These are phyloP conservation scores for Solanum chmielewskii DNA, from an alignment of 257 asterid genomes.

Conservation along the genomic window DNA sequence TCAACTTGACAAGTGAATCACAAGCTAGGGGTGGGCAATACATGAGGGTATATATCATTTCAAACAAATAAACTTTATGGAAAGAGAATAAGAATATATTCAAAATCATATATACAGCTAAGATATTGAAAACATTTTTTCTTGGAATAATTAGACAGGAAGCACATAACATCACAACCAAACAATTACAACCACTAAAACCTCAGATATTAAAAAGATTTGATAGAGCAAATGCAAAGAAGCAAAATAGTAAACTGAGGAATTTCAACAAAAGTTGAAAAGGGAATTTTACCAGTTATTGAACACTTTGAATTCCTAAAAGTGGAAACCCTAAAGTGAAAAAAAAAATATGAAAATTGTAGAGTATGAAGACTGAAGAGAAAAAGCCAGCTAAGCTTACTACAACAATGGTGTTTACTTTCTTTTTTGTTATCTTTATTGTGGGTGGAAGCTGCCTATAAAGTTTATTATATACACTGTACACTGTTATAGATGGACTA, in stretches of 20 bases:
- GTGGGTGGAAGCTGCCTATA: conserved; percentile 25
- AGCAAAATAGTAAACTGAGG: not conserved
- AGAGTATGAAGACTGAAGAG: not conserved
- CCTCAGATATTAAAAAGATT: conserved; percentile 11
- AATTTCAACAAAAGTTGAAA: conserved; percentile 11
- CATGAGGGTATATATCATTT: not conserved
- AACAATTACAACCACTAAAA: conserved; percentile 20
- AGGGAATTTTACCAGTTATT: conserved; percentile 16
- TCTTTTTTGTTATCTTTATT: conserved; percentile 14
- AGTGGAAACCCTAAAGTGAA: conserved; percentile 19
- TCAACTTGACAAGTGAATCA: conserved; percentile 18
- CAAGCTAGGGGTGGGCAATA: not conserved
- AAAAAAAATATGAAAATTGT: not conserved
- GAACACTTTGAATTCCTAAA: conserved; percentile 15
- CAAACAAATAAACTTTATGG: conserved; percentile 2
- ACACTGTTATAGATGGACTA: conserved; percentile 8
- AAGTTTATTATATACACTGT: conserved; percentile 27
- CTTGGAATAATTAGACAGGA: not conserved
- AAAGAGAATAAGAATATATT: conserved; percentile 14
- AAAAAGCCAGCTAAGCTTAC: conserved; percentile 6
- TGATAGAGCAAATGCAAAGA: conserved; percentile 11
- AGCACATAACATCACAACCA: conserved; percentile 2
- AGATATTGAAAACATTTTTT: not conserved
- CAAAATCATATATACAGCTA: conserved; percentile 29
- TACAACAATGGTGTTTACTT: conserved; percentile 2